Evolutionary conservation across 768 basidiomycete genomes (phyloP).

Genomic region (Calocybe indica): DNA sequence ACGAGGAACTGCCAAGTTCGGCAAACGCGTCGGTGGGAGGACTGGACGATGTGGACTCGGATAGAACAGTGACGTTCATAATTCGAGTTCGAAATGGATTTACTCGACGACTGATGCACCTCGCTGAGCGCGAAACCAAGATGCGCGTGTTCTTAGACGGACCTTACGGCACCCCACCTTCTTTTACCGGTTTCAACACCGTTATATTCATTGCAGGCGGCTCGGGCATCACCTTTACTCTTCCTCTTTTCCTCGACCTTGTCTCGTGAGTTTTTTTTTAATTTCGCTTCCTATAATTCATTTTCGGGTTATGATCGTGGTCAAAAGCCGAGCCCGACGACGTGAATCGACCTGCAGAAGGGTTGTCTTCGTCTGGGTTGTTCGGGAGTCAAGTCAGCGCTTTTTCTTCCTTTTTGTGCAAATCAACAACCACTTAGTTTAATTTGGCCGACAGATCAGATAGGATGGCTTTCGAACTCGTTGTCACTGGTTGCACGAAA

Average conservation of each 20-base stretch:
- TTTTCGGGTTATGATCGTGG: too few relatives aligned
- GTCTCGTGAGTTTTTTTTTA: constrained; percentile 39
- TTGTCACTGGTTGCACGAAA: too few relatives aligned
- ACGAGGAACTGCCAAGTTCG: too few relatives aligned
- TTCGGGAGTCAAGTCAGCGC: constrained; percentile 31
- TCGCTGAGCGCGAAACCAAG: neutral
- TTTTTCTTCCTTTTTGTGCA: neutral
- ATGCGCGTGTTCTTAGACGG: constrained; percentile 56
- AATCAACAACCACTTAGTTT: neutral
- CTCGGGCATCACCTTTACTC: constrained; percentile 41
- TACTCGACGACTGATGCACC: constrained; percentile 30
- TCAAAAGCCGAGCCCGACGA: constrained; percentile 1
- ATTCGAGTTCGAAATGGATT: constrained; percentile 55
- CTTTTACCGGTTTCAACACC: constrained; percentile 34
- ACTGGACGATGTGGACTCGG: too few relatives aligned
- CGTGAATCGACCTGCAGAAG: constrained; percentile 9
- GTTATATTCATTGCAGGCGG: constrained; percentile 47
- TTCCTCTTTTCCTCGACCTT: constrained; percentile 38
- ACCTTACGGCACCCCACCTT: constrained; percentile 44
- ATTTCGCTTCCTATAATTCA: too few relatives aligned
- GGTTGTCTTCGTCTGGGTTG: constrained; percentile 36
- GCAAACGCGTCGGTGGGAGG: too few relatives aligned
- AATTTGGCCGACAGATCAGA: constrained; percentile 16
- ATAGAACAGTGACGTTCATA: constrained; percentile 38
- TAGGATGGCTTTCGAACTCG: constrained; percentile 24